phyloP scores from a whole-genome alignment of 2,329 filamentous ascomycete species.

The Trichophyton schoenleinii region DNA sequence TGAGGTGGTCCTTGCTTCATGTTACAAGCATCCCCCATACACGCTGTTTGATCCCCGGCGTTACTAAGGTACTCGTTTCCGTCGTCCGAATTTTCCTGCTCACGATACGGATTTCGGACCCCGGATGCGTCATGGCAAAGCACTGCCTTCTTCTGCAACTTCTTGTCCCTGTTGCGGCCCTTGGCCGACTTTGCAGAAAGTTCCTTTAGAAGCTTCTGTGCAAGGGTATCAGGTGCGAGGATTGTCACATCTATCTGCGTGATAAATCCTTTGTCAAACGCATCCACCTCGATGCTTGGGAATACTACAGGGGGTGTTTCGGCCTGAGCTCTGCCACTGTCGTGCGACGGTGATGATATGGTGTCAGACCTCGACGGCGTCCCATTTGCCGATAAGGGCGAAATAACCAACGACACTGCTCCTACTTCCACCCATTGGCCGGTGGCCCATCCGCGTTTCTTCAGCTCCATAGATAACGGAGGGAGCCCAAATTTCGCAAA shows the following conservation, averaged over 20 bases:
- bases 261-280: slow-evolving; percentile 21
- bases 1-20: not conserved
- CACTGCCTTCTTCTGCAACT: not conserved
- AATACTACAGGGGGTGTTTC: slow-evolving; percentile 14
- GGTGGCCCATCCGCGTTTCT: slow-evolving; percentile 43
- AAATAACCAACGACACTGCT: slow-evolving; percentile 38
- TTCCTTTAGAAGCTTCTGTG: slow-evolving; percentile 5
- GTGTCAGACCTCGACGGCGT: not conserved
- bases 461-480: slow-evolving; percentile 30
- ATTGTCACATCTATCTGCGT: slow-evolving; percentile 29
- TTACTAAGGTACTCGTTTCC: not conserved
- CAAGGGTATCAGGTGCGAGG: slow-evolving; percentile 23
- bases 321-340: not conserved
- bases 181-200: not conserved
- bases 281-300: slow-evolving; percentile 23
- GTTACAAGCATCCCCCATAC: not conserved
- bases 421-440: slow-evolving; percentile 35
- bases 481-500: slow-evolving; percentile 41
- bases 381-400: slow-evolving; percentile 23
- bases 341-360: not conserved
- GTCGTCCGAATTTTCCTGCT: not conserved
- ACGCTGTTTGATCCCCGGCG: not conserved
- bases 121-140: not conserved
- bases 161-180: not conserved
- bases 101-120: not conserved